Percentiles rank a stretch among this genome's conserved stretches.
phyloP scores from a whole-genome alignment of 805 yeast species.

The Cyberlindnera japonica region DNA sequence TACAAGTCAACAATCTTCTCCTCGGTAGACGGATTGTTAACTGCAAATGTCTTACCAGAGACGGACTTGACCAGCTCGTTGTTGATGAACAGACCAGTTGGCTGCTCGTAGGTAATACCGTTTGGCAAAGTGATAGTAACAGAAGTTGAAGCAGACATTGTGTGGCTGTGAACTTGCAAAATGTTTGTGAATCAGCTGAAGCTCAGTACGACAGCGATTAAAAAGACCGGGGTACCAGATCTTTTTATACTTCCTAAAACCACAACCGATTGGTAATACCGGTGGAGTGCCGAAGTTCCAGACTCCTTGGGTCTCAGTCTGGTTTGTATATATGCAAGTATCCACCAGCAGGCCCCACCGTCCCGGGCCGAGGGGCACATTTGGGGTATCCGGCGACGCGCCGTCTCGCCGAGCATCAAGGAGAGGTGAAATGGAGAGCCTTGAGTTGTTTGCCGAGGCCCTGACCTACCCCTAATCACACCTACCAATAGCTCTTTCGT shows the following conservation, averaged over 20 bases:
- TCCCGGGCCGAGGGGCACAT: constrained; percentile 14
- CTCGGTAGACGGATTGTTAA: constrained; percentile 57
- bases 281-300: background rate
- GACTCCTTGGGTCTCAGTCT: too few species aligned
- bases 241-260: background rate
- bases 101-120: constrained; percentile 52
- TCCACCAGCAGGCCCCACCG: constrained; percentile 10
- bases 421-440: background rate
- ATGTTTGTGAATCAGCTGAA: background rate
- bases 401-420: background rate
- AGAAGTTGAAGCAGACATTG: constrained; percentile 20
- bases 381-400: constrained; percentile 13
- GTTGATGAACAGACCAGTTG: constrained; percentile 64
- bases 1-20: constrained; percentile 52
- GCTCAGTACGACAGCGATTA: too few species aligned
- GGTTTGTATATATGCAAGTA: too few species aligned
- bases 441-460: background rate
- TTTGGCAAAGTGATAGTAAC: constrained; percentile 45
- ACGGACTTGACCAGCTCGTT: constrained; percentile 56
- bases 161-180: background rate
- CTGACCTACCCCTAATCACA: background rate
- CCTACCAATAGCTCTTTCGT: too few species aligned
- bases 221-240: background rate
- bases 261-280: background rate
- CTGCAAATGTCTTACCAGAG: constrained; percentile 52